These are phyloP conservation scores for Fusarium sp. DNA, from an alignment of 2,329 filamentous ascomycete genomes.

Conservation along the genomic window DNA sequence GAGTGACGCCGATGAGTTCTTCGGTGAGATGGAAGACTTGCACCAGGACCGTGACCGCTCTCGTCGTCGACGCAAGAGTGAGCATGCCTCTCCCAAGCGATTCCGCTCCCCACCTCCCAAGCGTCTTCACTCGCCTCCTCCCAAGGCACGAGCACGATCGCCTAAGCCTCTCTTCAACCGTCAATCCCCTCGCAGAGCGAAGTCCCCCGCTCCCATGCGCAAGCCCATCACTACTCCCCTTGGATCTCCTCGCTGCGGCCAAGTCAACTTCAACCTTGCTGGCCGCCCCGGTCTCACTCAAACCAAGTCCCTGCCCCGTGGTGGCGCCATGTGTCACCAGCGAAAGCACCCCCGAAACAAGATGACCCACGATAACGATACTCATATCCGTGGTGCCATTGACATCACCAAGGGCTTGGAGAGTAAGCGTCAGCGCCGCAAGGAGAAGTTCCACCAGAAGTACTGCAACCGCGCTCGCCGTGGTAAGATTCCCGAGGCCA, in stretches of 20 bases:
- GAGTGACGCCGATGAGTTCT: conserved; percentile 75
- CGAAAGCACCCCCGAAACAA: conserved; percentile 58
- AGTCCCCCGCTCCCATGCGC: conserved; percentile 80
- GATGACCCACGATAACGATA: conserved; percentile 53
- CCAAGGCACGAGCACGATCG: conserved; percentile 63
- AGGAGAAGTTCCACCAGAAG: conserved; percentile 91
- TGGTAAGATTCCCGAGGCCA: conserved; percentile 69
- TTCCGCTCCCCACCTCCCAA: conserved; percentile 58
- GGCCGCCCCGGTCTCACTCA: conserved; percentile 74
- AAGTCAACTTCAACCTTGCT: conserved; percentile 54
- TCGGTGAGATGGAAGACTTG: conserved; percentile 76
- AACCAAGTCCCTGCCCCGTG: conserved; percentile 88
- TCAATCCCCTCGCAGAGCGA: conserved; percentile 75
- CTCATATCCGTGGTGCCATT: conserved; percentile 89
- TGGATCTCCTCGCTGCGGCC: conserved; percentile 55
- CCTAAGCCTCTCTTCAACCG: conserved; percentile 67
- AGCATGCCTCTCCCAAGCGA: conserved; percentile 57
- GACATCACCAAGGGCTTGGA: conserved; percentile 98
- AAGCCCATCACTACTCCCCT: conserved; percentile 50
- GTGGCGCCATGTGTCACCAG: conserved; percentile 75
- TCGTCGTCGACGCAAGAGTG: conserved; percentile 62
- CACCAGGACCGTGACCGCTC: conserved; percentile 66
- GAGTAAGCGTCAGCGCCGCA: conserved; percentile 90
- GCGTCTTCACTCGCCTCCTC: conserved; percentile 52
- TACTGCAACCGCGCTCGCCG: conserved; percentile 86